phyloP scores from a whole-genome alignment of 2,329 filamentous ascomycete genomes.

The Waltergamsia citrina region DNA sequence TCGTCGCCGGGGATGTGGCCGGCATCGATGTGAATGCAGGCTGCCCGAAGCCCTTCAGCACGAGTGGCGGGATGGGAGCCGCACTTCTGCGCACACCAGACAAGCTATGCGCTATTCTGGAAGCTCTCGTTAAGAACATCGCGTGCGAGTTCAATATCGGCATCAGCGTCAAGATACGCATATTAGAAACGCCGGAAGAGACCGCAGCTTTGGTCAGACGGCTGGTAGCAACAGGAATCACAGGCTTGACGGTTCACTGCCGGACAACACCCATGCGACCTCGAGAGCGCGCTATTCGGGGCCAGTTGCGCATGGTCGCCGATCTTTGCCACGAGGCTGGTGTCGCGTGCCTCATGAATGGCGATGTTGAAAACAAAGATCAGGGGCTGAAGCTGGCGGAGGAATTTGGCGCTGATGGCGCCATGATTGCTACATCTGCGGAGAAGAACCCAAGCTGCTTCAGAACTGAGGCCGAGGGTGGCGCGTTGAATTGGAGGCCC shows the following conservation, averaged over 20 bases:
- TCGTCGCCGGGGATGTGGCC: conserved; percentile 79
- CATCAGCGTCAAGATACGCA: conserved; percentile 92
- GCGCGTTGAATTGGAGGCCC: conserved; percentile 63
- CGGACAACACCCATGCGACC: conserved; percentile 94
- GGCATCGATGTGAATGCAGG: conserved; percentile 97
- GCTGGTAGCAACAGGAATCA: conserved; percentile 82
- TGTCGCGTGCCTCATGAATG: conserved; percentile 92
- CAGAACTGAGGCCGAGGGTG: conserved; percentile 57
- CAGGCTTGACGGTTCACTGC: conserved; percentile 86
- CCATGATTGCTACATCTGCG: conserved; percentile 92
- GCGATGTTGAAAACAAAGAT: conserved; percentile 71
- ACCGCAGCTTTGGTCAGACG: conserved; percentile 70
- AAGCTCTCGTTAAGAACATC: conserved; percentile 71
- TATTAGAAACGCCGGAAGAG: conserved; percentile 66
- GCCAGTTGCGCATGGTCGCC: conserved; percentile 76
- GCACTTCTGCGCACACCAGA: conserved; percentile 82
- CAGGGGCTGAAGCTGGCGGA: conserved; percentile 61
- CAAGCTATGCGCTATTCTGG: conserved; percentile 71
- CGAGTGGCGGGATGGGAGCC: conserved; percentile 89
- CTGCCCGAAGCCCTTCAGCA: conserved; percentile 97
- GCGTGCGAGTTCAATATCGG: conserved; percentile 73
- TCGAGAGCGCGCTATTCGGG: conserved; percentile 75
- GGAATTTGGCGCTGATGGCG: conserved; percentile 82
- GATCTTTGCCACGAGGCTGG: conserved; percentile 73
- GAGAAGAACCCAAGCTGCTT: conserved; percentile 91